Conservation (phyloP, 2,329 filamentous ascomycete species). For the Microcera coccophila region DNA sequence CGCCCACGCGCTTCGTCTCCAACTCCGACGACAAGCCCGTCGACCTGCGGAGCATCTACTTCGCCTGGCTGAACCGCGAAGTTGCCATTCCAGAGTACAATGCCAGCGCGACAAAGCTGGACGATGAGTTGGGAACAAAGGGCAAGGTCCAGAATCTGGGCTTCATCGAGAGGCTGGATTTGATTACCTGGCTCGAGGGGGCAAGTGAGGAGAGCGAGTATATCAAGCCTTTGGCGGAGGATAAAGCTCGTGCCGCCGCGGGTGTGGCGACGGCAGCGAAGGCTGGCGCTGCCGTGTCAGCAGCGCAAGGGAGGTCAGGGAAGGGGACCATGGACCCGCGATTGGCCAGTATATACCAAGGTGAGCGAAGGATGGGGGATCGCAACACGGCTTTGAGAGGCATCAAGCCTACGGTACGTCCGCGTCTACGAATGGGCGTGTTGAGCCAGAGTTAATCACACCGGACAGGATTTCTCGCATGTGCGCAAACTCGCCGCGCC, state of each 20-base stretch:
- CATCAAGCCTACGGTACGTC: constrained; percentile 73
- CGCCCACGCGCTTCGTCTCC: constrained; percentile 83
- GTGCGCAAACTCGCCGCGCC: constrained; percentile 79
- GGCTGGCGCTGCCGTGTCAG: constrained; percentile 40
- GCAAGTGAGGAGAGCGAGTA: constrained; percentile 88
- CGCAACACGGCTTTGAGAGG: constrained; percentile 84
- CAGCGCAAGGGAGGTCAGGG: constrained; percentile 49
- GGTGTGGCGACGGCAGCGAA: constrained; percentile 37
- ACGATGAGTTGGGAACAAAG: constrained; percentile 66
- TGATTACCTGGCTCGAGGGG: constrained; percentile 90
- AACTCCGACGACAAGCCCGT: constrained; percentile 69
- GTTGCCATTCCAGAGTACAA: constrained; percentile 89
- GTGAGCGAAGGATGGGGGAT: constrained; percentile 88
- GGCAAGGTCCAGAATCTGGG: constrained; percentile 80
- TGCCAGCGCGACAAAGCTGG: constrained; percentile 72
- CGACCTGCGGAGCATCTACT: constrained; percentile 91
- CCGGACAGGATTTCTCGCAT: constrained; percentile 84
- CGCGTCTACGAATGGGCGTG: neutral
- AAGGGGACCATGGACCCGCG: constrained; percentile 73
- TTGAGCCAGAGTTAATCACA: constrained; percentile 6
- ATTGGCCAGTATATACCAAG: constrained; percentile 82
- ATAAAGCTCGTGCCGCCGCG: constrained; percentile 43
- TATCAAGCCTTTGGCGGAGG: constrained; percentile 77
- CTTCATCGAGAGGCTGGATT: constrained; percentile 86
- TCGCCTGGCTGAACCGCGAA: constrained; percentile 93